These are phyloP conservation scores for Ricinus communis DNA, from an alignment of 345 rosid species.

Conservation along the genomic window DNA sequence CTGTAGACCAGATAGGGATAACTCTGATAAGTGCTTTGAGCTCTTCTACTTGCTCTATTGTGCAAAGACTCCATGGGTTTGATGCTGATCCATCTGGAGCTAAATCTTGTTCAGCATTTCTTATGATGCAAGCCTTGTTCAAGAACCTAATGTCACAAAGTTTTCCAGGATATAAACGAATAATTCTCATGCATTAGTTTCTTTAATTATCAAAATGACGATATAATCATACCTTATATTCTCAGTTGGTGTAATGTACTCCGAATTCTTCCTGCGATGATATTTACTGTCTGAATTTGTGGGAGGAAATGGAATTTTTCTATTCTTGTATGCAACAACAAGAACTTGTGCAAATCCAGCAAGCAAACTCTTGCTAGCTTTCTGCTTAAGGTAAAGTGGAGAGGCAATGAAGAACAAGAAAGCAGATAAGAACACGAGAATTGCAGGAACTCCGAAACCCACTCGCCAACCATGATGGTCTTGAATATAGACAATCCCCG, in stretches of 20 bases:
- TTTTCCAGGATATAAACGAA: neutral
- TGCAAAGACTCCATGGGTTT: constrained; percentile 55
- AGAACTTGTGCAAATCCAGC: constrained; percentile 50
- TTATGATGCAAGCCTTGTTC: constrained; percentile 53
- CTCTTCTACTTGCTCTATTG: constrained; percentile 59
- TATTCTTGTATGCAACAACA: constrained; percentile 39
- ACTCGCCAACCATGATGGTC: constrained; percentile 52
- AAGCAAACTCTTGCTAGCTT: constrained; percentile 39
- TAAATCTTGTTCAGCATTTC: constrained; percentile 37
- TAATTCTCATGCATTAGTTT: neutral
- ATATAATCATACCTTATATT: constrained; percentile 7
- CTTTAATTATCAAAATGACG: neutral
- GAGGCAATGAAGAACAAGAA: constrained; percentile 48
- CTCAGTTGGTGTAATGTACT: constrained; percentile 43
- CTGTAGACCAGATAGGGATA: constrained; percentile 55
- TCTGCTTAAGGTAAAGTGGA: constrained; percentile 38
- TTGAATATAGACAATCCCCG: constrained; percentile 53
- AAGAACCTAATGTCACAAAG: constrained; percentile 44
- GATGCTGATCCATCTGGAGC: constrained; percentile 29
- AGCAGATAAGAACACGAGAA: constrained; percentile 42
- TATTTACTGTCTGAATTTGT: constrained; percentile 39
- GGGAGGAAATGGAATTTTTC: constrained; percentile 41
- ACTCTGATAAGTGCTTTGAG: constrained; percentile 51
- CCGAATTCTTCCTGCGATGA: constrained; percentile 50
- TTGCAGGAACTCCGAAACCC: constrained; percentile 52